Evolutionary conservation across 768 basidiomycete genomes (phyloP).

Genomic region (Pleurotus eryngii): DNA sequence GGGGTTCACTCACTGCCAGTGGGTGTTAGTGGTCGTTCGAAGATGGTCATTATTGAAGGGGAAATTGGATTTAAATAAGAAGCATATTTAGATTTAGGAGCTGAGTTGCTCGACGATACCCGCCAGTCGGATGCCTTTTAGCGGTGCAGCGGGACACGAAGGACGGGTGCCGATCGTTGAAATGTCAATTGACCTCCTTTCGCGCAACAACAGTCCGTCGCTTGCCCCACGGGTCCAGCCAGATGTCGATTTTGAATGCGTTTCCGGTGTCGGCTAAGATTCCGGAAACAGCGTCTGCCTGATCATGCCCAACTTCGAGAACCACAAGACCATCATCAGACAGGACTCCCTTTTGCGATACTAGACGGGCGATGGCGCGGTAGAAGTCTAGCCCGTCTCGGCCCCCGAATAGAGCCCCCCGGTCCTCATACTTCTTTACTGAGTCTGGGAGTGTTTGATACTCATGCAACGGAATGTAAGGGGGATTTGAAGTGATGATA

Average conservation of each 20-base stretch:
- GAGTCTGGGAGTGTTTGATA: constrained; percentile 62
- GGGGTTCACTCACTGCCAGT: background rate
- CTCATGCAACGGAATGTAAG: constrained; percentile 73
- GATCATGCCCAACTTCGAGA: constrained; percentile 76
- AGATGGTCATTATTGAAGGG: background rate
- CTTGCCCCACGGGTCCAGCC: constrained; percentile 79
- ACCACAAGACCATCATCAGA: constrained; percentile 55
- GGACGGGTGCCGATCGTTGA: too few relatives aligned
- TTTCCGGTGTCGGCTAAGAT: constrained; percentile 52
- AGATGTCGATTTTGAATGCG: constrained; percentile 55
- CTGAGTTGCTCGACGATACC: too few relatives aligned
- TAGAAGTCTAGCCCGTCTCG: constrained; percentile 55
- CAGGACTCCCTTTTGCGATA: constrained; percentile 51
- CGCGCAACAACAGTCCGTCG: constrained; percentile 67
- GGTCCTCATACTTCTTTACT: constrained; percentile 80
- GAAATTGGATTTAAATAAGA: background rate
- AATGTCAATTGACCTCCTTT: constrained; percentile 10
- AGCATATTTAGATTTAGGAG: too few relatives aligned
- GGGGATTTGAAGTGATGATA: constrained; percentile 81
- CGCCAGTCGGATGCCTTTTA: too few relatives aligned
- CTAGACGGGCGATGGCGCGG: constrained; percentile 61
- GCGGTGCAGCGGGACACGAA: too few relatives aligned
- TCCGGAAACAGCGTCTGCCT: constrained; percentile 57
- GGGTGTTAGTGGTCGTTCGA: background rate
- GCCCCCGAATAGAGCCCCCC: constrained; percentile 77